These are phyloP conservation scores for Onygenales sp. DNA, from an alignment of 2,329 filamentous ascomycete genomes.

Conservation along the genomic window DNA sequence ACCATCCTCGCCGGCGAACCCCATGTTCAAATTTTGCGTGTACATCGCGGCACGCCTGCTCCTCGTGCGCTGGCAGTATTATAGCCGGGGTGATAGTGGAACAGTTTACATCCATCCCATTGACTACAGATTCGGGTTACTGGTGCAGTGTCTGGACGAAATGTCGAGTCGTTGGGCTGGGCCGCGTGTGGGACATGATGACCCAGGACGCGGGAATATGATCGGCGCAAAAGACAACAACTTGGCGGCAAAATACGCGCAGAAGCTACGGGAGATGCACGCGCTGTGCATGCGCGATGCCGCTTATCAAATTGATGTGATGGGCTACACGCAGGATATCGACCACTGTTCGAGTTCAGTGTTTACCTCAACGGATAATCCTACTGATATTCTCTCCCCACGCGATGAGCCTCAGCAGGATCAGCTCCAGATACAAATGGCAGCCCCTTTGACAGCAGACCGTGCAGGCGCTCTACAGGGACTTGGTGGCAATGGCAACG, in stretches of 20 bases:
- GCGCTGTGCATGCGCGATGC: neutral
- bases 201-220: neutral
- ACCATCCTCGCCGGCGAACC: slow-evolving; percentile 19
- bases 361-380: neutral
- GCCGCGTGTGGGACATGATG: slow-evolving; percentile 3
- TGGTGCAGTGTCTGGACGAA: slow-evolving; percentile 25
- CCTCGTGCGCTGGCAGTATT: slow-evolving; percentile 28
- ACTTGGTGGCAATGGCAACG: neutral
- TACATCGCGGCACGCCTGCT: slow-evolving; percentile 38
- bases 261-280: slow-evolving; percentile 13
- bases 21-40: slow-evolving; percentile 37
- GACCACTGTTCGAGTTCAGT: neutral
- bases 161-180: slow-evolving; percentile 32
- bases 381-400: neutral
- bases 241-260: slow-evolving; percentile 28
- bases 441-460: neutral
- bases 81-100: slow-evolving; percentile 10
- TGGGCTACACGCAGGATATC: neutral
- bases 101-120: slow-evolving; percentile 8
- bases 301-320: neutral
- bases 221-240: slow-evolving; percentile 12
- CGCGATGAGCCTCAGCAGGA: neutral
- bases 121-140: slow-evolving; percentile 21
- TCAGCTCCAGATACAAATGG: neutral
- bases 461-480: neutral